A percentile compares a stretch with the other conserved stretches of the same genome.
Conservation (phyloP, 139 green algal species). For the Chlorella sp. region DNA sequence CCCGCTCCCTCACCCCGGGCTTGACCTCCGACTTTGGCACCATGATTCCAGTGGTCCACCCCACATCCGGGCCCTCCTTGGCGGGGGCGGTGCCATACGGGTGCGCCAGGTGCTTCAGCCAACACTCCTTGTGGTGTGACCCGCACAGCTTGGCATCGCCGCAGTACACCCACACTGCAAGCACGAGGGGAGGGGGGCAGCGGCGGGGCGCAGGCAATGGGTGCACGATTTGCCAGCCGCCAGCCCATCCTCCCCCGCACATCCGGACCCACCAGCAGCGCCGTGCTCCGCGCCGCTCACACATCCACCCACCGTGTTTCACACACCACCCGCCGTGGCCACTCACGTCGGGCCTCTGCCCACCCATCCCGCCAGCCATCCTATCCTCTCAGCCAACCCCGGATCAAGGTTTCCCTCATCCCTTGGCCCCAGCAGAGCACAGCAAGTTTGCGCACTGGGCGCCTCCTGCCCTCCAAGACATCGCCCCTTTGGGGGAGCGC, state of each 20-base stretch:
- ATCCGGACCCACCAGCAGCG: neutral
- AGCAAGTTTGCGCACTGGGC: no score
- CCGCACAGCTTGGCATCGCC: conserved; percentile 67
- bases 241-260: neutral
- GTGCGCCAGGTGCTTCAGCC: conserved; percentile 90
- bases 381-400: no score
- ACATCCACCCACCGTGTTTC: neutral
- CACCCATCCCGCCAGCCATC: neutral
- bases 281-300: neutral
- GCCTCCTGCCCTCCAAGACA: no score
- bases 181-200: neutral
- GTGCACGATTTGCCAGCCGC: neutral
- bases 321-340: neutral
- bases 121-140: conserved; percentile 75
- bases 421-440: no score
- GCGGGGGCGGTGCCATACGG: conserved; percentile 63
- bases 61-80: conserved; percentile 63
- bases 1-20: neutral
- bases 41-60: conserved; percentile 81
- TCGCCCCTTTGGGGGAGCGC: no score
- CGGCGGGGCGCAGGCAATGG: neutral
- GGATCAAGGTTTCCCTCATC: no score
- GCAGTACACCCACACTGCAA: conserved; percentile 90
- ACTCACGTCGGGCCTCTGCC: neutral
- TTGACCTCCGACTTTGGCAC: neutral